These are phyloP conservation scores for Fusarium denticulatum DNA, from an alignment of 2,329 filamentous ascomycete genomes.

Conservation along the genomic window DNA sequence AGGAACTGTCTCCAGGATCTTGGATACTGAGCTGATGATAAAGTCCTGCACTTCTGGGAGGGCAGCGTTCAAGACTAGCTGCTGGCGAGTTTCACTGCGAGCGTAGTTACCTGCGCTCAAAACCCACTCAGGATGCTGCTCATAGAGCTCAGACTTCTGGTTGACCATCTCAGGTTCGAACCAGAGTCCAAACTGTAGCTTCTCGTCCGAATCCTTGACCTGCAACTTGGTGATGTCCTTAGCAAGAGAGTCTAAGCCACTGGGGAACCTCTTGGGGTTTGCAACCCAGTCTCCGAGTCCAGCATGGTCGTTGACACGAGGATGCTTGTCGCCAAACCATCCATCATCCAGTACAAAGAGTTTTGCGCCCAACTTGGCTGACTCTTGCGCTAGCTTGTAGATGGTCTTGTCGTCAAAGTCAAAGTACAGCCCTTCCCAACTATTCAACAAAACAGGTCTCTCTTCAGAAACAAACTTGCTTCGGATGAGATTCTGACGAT, in stretches of 20 bases:
- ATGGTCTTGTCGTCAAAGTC: constrained; percentile 67
- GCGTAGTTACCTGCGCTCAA: constrained; percentile 66
- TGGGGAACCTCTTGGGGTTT: constrained; percentile 67
- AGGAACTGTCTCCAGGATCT: constrained; percentile 62
- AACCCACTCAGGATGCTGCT: constrained; percentile 71
- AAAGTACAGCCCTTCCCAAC: constrained; percentile 72
- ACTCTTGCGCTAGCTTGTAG: constrained; percentile 63
- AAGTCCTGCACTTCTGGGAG: constrained; percentile 71
- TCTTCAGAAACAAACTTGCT: constrained; percentile 63
- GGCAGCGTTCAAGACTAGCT: constrained; percentile 70
- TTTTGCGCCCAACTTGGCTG: constrained; percentile 67
- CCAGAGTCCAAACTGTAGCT: constrained; percentile 72
- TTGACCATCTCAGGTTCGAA: constrained; percentile 76
- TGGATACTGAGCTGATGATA: constrained; percentile 65
- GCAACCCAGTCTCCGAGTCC: constrained; percentile 72
- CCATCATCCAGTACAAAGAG: constrained; percentile 74
- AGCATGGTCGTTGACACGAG: constrained; percentile 64
- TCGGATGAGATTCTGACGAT: constrained; percentile 68
- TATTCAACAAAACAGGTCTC: constrained; percentile 69
- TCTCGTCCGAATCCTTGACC: constrained; percentile 55
- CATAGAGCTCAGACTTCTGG: constrained; percentile 68
- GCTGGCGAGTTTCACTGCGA: constrained; percentile 64
- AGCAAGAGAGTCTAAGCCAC: constrained; percentile 64
- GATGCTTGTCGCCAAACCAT: constrained; percentile 71
- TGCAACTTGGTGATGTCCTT: constrained; percentile 60